phyloP scores from a whole-genome alignment of 345 rosid species.

The Bruguiera gymnorhiza region DNA sequence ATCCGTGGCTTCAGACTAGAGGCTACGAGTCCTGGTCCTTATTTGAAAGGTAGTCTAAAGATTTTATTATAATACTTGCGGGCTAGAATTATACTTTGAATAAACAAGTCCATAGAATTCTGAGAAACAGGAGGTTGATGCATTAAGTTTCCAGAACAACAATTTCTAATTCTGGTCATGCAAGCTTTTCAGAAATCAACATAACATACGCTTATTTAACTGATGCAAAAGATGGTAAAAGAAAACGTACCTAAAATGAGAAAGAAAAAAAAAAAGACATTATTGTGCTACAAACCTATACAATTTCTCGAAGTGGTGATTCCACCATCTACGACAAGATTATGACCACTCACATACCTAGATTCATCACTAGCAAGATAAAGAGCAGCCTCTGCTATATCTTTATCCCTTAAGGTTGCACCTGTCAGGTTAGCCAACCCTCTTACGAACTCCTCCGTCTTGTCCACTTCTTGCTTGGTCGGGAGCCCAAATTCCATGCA shows the following conservation, averaged over 20 bases:
- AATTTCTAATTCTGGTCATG: too few relatives aligned
- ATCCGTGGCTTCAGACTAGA: too few relatives aligned
- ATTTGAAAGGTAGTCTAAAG: too few relatives aligned
- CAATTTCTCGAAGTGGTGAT: constrained; percentile 69
- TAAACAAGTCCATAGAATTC: too few relatives aligned
- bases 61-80: too few relatives aligned
- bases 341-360: constrained; percentile 76
- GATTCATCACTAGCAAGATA: constrained; percentile 85
- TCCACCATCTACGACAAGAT: constrained; percentile 88
- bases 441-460: constrained; percentile 66
- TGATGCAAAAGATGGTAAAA: neutral
- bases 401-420: constrained; percentile 50
- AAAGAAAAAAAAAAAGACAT: neutral
- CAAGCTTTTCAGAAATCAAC: too few relatives aligned
- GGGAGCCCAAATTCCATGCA: constrained; percentile 34
- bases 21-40: too few relatives aligned
- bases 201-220: too few relatives aligned
- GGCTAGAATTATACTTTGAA: too few relatives aligned
- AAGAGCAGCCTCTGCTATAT: constrained; percentile 79
- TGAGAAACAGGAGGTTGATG: too few relatives aligned
- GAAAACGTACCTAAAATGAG: neutral
- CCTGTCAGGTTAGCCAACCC: constrained; percentile 63
- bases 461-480: constrained; percentile 42
- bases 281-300: constrained; percentile 56
- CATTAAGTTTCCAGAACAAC: too few relatives aligned